A percentile compares a stretch with the other conserved stretches of the same genome.
Evolutionary conservation across 2,329 filamentous ascomycete species (phyloP).

Genomic region (Trichoderma koningii): DNA sequence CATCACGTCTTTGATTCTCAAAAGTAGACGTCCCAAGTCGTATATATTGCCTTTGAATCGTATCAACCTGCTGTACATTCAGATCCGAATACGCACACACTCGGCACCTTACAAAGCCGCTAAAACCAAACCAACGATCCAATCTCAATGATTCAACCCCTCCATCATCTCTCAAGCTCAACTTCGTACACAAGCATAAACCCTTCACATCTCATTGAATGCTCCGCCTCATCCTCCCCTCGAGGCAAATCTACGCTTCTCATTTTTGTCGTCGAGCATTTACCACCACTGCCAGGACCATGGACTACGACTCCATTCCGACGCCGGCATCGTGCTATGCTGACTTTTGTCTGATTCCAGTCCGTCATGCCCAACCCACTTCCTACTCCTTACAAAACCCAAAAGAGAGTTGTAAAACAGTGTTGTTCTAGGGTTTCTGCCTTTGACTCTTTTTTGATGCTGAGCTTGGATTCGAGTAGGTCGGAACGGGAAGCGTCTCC

Average conservation of each 20-base stretch:
- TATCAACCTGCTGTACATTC: too few relatives aligned
- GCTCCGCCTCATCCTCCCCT: background rate
- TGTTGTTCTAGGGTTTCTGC: too few relatives aligned
- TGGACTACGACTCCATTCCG: conserved; percentile 53
- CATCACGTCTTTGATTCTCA: background rate
- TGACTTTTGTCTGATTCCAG: conserved; percentile 89
- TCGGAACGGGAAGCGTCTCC: conserved; percentile 76
- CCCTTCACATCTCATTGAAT: conserved; percentile 7
- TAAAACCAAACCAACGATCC: background rate
- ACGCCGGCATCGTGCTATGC: conserved; percentile 78
- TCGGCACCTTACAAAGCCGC: background rate
- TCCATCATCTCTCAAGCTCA: background rate
- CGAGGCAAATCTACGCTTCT: background rate
- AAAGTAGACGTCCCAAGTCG: too few relatives aligned
- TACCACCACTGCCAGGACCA: conserved; percentile 27
- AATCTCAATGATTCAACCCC: background rate
- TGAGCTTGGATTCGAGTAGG: conserved; percentile 45
- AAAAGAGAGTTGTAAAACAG: too few relatives aligned
- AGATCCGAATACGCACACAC: background rate
- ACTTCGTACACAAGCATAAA: background rate
- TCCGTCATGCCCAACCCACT: conserved; percentile 36
- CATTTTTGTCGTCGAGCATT: background rate
- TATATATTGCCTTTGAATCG: too few relatives aligned
- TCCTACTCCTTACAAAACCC: too few relatives aligned
- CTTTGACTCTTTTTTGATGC: too few relatives aligned